Evolutionary conservation across 2,329 filamentous ascomycete genomes (phyloP), one percentile per base, ranked within the genome.

Genomic region (Colletotrichum liriopes): DNA sequence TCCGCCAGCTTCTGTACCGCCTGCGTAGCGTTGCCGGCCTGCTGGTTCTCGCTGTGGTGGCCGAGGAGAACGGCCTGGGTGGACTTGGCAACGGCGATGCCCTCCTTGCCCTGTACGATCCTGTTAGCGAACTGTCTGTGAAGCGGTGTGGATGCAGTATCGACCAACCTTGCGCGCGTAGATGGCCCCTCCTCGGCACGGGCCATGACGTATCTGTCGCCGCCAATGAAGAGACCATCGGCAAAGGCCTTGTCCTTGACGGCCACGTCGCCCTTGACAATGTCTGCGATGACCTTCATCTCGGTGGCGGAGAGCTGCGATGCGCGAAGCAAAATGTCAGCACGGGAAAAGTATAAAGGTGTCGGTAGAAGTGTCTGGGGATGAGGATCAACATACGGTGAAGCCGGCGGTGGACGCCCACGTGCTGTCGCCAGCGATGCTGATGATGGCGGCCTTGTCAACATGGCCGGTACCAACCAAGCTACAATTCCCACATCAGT

Each of bases 361-460:
- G 20, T 37, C 35, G 32, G 54, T 26, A 52, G 63, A 61, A 65
- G 56, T 43, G 43, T 32, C 47, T 62, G 9, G 47, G 54, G 26
- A 54, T 26, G 39, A 55, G 29, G 39, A 2, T 16, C 45, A 20
- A 73, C 85, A 82, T 92, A 98, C 94, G 81, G 87, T 85, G 86
- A 98, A 97, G 77, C 87, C 89, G 65, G 89, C 29, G 37, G 91
- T 91, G 52, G 87, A 82, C 73, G 94, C 94, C 94, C 94, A 97
- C 78, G 90, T 88, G 81, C 92, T 94, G 84, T 93, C 93, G 78
- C 94, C 94, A 77, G 93, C 93, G 75, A 85, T 86, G 84, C 93
- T 95, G 87, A 96, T 91, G 82, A 98, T 95, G 81, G 93, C 93
- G 78, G 89, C 95, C 86, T 94, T 92, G 86, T 96, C 93, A 80